A percentile compares a stretch with the other conserved stretches of the same genome.
Conservation (phyloP, 179 eudicot species). For the Beta corolliflora region DNA sequence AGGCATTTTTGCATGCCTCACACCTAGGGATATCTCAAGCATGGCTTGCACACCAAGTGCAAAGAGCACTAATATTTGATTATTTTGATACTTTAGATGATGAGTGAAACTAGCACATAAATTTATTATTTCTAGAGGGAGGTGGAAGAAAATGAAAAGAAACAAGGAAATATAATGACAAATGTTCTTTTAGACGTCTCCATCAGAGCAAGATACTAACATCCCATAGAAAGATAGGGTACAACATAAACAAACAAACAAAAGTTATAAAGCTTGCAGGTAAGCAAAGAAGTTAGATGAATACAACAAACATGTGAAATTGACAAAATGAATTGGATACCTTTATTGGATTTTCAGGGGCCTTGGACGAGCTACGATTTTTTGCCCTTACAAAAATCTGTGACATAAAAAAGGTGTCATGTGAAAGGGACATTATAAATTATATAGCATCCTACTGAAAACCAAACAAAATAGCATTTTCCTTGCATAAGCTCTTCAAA, state of each 20-base stretch:
- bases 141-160: not conserved
- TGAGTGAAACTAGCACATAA: not conserved
- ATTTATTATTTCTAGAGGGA: not conserved
- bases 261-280: not conserved
- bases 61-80: not conserved
- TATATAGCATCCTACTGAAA: not conserved
- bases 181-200: not conserved
- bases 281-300: not conserved
- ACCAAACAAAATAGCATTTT: not conserved
- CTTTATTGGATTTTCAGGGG: conserved; percentile 98
- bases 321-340: conserved; percentile 34
- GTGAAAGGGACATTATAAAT: not conserved
- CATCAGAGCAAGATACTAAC: not conserved
- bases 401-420: conserved; percentile 22
- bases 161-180: not conserved
- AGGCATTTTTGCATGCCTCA: not conserved
- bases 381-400: conserved; percentile 95
- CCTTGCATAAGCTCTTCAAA: not conserved
- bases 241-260: not conserved
- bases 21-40: not conserved
- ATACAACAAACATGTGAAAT: not conserved
- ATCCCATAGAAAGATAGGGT: not conserved
- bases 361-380: conserved; percentile 87
- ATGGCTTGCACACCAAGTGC: not conserved
- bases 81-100: not conserved